Evolutionary conservation across 2,329 filamentous ascomycete species (phyloP).

Genomic region (Verticillium dahliae): DNA sequence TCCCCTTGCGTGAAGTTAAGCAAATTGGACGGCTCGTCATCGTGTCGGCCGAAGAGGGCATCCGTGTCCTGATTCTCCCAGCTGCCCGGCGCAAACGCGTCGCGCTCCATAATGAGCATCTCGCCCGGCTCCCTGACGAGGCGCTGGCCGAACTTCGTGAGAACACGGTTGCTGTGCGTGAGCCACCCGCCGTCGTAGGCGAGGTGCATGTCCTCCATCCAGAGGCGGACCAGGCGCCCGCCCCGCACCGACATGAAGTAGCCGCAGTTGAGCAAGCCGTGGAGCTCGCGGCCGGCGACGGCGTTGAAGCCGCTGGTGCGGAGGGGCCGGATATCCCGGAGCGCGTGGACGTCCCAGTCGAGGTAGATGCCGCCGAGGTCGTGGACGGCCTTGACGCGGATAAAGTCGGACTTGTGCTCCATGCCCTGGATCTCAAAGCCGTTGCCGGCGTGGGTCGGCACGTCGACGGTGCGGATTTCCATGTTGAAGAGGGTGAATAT

Average conservation of each 20-base stretch:
- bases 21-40: constrained; percentile 5
- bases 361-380: constrained; percentile 17
- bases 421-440: background rate
- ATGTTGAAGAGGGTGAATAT: constrained; percentile 15
- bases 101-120: constrained; percentile 16
- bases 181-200: constrained; percentile 20
- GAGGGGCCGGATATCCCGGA: constrained; percentile 2
- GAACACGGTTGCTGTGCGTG: constrained; percentile 18
- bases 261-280: constrained; percentile 14
- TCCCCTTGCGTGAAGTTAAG: constrained; percentile 1
- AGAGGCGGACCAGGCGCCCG: constrained; percentile 11
- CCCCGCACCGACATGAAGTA: constrained; percentile 15
- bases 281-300: constrained; percentile 11
- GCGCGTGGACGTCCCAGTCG: constrained; percentile 14
- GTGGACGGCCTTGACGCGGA: constrained; percentile 10
- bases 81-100: constrained; percentile 16
- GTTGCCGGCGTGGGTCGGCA: background rate
- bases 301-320: constrained; percentile 10
- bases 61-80: constrained; percentile 9
- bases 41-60: constrained; percentile 11
- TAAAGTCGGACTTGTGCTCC: constrained; percentile 8
- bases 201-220: constrained; percentile 17
- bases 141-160: constrained; percentile 33
- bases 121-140: constrained; percentile 27
- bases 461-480: constrained; percentile 5